Conservation (phyloP, 2,329 filamentous ascomycete genomes). For the Paecilomyces variotii region DNA sequence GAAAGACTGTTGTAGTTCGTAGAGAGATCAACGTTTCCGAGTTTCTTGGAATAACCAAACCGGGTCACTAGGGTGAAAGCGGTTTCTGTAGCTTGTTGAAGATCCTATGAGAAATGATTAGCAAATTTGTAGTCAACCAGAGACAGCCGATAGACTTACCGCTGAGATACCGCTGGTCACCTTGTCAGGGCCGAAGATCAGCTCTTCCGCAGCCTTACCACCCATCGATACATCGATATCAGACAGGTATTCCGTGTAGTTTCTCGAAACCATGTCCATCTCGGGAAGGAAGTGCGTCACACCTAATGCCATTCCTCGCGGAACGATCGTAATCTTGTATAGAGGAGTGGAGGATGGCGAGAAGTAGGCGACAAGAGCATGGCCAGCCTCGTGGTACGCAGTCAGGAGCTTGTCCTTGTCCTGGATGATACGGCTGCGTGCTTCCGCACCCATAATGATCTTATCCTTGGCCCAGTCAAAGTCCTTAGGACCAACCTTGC, state of each 20-base stretch:
- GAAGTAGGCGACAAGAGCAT: conserved; percentile 83
- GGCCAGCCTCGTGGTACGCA: conserved; percentile 94
- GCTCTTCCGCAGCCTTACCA: conserved; percentile 80
- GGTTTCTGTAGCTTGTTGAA: conserved; percentile 69
- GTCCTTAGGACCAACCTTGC: conserved; percentile 66
- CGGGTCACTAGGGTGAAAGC: conserved; percentile 83
- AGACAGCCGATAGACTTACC: conserved; percentile 41
- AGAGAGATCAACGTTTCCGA: conserved; percentile 84
- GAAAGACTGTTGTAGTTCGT: conserved; percentile 75
- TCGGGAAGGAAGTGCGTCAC: conserved; percentile 82
- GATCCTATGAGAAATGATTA: conserved; percentile 50
- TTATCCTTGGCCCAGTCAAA: conserved; percentile 98
- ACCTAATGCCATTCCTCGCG: conserved; percentile 76
- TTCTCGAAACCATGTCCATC: conserved; percentile 84
- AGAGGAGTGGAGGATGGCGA: conserved; percentile 67
- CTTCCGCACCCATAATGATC: conserved; percentile 93
- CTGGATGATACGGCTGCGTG: conserved; percentile 79
- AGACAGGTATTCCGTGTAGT: conserved; percentile 75
- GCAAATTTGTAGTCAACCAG: neutral
- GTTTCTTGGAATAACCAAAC: conserved; percentile 77
- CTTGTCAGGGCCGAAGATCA: conserved; percentile 83
- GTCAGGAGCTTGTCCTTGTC: conserved; percentile 92
- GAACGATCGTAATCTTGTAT: conserved; percentile 96
- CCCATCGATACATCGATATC: conserved; percentile 74
- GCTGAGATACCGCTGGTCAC: conserved; percentile 81